A percentile compares a stretch with the other conserved stretches of the same genome.
Conservation (phyloP, 768 basidiomycete species). For the Suillus americanus region DNA sequence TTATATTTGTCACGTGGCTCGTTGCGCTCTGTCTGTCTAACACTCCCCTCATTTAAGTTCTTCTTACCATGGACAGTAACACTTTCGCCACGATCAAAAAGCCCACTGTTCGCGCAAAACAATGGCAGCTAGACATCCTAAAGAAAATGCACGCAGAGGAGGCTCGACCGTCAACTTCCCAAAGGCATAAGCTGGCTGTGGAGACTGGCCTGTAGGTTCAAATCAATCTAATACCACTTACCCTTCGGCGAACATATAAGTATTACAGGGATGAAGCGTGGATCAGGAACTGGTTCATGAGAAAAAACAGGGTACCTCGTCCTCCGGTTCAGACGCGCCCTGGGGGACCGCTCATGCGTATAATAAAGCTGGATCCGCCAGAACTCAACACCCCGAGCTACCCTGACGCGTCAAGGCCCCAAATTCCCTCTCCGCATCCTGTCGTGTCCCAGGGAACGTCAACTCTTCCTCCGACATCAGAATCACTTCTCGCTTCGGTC, state of each 20-base stretch:
- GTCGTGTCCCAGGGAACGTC: not conserved
- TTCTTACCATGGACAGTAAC: conserved; percentile 9
- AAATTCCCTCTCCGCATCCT: not conserved
- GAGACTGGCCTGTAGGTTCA: conserved; percentile 33
- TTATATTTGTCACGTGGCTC: not conserved
- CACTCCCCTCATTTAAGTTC: not conserved
- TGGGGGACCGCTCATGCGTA: not conserved
- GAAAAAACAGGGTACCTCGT: conserved; percentile 23
- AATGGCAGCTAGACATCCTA: conserved; percentile 31
- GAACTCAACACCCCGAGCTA: not conserved
- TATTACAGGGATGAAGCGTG: conserved; percentile 26
- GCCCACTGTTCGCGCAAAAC: conserved; percentile 19
- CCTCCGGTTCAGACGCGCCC: not conserved
- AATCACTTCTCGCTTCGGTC: not conserved
- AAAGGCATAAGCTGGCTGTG: conserved; percentile 19
- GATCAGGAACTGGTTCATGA: conserved; percentile 30
- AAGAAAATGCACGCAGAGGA: conserved; percentile 23
- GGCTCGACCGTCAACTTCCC: conserved; percentile 22
- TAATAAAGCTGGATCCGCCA: not conserved
- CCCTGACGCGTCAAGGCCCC: not conserved
- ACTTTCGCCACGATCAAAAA: conserved; percentile 9
- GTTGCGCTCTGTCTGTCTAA: not conserved
- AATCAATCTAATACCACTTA: conserved; percentile 9
- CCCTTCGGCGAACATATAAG: not conserved
- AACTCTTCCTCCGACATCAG: not conserved